Evolutionary conservation across 306 rosid genomes (phyloP), one percentile per base, ranked within the genome.

Genomic region (Macrotyloma uniflorum): DNA sequence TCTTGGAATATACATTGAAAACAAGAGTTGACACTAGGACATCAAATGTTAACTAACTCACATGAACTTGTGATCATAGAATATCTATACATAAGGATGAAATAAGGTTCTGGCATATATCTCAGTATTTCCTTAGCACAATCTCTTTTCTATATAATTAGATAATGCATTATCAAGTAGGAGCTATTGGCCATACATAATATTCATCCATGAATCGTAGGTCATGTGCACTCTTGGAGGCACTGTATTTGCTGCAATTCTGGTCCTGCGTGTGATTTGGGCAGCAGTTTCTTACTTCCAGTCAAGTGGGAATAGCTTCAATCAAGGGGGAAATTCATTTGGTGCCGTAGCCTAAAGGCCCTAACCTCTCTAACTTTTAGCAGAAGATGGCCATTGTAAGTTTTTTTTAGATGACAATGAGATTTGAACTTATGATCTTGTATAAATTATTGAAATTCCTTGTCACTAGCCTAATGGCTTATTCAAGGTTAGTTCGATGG

Each of bases 141-240:
- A 18, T 38, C 24, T 18, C 8, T 67, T 33, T 51, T 42, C 19
- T 53, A n/a, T 75, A 50, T 72, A 47, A 66, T 24, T 26, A 40
- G 64, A 57, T 57, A 65, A 26, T 57, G 58, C 24, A 5, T 65
- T 11, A 35, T 62, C n/a, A 59, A 26, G 70, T 63, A 30, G 42
- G 79, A 62, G 14, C 57, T 55, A 54, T 59, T 42, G 18, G 43
- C 40, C 51, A 54, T 33, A 22, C 16, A 40, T 45, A 70, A 38
- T 38, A 49, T 81, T 42, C 28, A 61, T 61, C n/a, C 46, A 18
- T 83, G 72, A 71, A 76, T 87, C 3, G 8, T 69, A 91, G 96
- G 96, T 91, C 67, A 78, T 86, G 22, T 91, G 96, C 87, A 85
- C 79, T 51, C 82, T 91, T 19, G 96, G 96, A 50, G 93, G 96